These are phyloP conservation scores for Rhododendron henanense DNA, from an alignment of 148 eudicot genomes.

Conservation along the genomic window DNA sequence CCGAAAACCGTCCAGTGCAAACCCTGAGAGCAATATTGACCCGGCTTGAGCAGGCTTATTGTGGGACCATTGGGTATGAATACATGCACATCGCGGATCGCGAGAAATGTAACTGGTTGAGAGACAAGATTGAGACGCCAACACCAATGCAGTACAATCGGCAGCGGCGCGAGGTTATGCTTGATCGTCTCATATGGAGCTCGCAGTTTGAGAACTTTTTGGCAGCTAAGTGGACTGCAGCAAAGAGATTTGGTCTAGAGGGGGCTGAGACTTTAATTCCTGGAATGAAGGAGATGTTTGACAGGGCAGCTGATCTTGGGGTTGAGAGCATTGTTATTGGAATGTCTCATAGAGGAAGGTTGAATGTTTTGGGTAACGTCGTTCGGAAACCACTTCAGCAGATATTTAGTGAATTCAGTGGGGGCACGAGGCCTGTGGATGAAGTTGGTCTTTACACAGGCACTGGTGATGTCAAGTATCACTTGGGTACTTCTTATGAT, in stretches of 20 bases:
- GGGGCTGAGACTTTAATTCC: neutral
- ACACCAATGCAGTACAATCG: neutral
- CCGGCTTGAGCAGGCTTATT: conserved; percentile 91
- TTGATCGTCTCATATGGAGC: neutral
- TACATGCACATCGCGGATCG: conserved; percentile 20
- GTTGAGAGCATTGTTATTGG: neutral
- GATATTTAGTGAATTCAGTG: neutral
- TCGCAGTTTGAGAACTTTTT: neutral
- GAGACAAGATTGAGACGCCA: neutral
- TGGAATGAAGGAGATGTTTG: neutral
- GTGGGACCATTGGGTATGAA: conserved; percentile 87
- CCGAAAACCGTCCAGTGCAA: conserved; percentile 90
- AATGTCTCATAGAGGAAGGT: neutral
- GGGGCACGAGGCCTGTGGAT: neutral
- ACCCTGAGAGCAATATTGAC: conserved; percentile 82
- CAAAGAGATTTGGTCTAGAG: neutral
- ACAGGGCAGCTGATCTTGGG: neutral
- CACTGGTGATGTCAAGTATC: neutral
- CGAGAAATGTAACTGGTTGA: neutral
- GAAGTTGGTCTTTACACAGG: neutral
- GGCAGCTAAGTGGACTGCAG: neutral
- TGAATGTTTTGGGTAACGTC: neutral
- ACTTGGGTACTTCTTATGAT: neutral
- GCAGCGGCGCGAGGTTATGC: neutral
- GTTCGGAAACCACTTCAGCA: neutral